Evolutionary conservation across 495 filamentous ascomycete genomes (phyloP), one percentile per base, ranked within the genome.

Genomic region (Penicillium riverlandense): DNA sequence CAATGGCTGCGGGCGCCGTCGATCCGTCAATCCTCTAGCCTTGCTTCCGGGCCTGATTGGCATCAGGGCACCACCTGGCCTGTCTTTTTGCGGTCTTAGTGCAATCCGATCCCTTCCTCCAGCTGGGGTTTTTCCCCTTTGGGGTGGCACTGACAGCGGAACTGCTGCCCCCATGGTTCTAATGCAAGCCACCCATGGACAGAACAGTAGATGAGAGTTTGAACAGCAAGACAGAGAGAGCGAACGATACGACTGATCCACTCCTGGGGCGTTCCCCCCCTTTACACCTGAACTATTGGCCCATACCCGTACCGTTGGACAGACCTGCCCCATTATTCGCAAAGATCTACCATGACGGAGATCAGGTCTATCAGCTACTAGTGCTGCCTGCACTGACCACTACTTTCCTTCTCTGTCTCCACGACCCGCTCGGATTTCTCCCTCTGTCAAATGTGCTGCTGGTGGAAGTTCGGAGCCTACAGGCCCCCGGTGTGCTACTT

Each of bases 311-410:
- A 43, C 31, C 40, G 46, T 43, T 43, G 46, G 46, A 40, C 46
- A 48, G 36, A 33, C 38, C 35, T 34, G 36, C 37, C 33, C 39
- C 11, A 46, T 47, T 38, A 46, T 48, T 44, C 40, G 32, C 40
- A 54, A 22, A 55, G 62, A 70, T 70, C 60, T 64, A 56, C 60
- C 48, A 53, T 59, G 52, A 59, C 50, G 62, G 55, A 65, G 63
- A 69, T 69, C 64, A 62, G 57, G 56, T 66, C 60, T 67, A 70
- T 70, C 64, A 63, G 58, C 47, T 63, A 60, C 60, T 66, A 68
- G 57, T 62, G 48, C 35, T 36, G 38, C 38, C 59, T 53, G 62
- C 63, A 67, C 58, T 62, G 66, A 59, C 63, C 66, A 69, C 58
- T 55, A 45, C 44, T 49, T 62, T 51, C 12, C 41, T 45, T 46